These are phyloP conservation scores for Juglanconis oblonga DNA, from an alignment of 2,329 filamentous ascomycete species.

Conservation along the genomic window DNA sequence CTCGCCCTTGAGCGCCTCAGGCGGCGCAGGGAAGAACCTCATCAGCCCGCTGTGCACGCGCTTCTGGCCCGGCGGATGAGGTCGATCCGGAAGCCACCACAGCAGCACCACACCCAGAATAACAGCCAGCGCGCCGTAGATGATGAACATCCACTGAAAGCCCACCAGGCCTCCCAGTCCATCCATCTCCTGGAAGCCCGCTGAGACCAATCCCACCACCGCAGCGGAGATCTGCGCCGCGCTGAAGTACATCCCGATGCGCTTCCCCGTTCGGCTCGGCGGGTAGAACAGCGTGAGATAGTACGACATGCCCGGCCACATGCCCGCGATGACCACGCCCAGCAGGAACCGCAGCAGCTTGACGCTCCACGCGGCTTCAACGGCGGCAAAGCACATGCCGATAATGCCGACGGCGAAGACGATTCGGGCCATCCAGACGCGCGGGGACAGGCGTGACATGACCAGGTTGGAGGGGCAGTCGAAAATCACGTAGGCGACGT, in stretches of 20 bases:
- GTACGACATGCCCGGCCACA: conserved; percentile 95
- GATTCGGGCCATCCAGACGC: conserved; percentile 89
- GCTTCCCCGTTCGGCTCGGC: conserved; percentile 78
- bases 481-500: conserved; percentile 88
- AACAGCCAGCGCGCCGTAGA: conserved; percentile 76
- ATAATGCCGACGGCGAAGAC: conserved; percentile 84
- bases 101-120: conserved; percentile 70
- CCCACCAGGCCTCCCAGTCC: conserved; percentile 72
- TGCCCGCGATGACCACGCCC: conserved; percentile 83
- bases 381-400: conserved; percentile 78
- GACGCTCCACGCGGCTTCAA: conserved; percentile 78
- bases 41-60: conserved; percentile 49
- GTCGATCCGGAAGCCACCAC: conserved; percentile 89
- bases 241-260: conserved; percentile 87
- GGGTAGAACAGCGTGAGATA: conserved; percentile 92
- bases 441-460: conserved; percentile 81
- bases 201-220: conserved; percentile 84
- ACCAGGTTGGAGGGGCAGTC: conserved; percentile 85
- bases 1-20: conserved; percentile 70
- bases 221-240: conserved; percentile 85
- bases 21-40: conserved; percentile 65
- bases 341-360: conserved; percentile 85
- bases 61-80: conserved; percentile 67
- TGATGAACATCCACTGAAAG: conserved; percentile 89
- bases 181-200: conserved; percentile 90